Base-by-base conservation (phyloP, 257 asterid genomes). In the Eustoma russellianum region DNA sequence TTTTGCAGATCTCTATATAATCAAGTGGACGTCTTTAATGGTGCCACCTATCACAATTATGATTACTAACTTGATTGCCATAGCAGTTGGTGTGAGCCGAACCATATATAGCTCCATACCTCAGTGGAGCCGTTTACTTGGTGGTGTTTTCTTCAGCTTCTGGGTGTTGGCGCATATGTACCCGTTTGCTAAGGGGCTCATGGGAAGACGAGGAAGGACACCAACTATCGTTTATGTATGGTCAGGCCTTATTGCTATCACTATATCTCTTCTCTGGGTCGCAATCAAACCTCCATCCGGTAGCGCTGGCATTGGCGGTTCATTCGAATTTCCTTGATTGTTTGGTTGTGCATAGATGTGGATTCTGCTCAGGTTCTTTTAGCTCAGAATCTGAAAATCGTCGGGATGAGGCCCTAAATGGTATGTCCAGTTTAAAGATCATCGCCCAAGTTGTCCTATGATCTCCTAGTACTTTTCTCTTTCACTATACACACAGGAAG, bases 141-240 rank as follows among this genome's bases (percentile, higher is more conserved):
- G 94, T 12, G 96, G 96, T 0, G 96, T 84, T 45, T 88, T 88
- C 82, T 88, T 88, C 45, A 83, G 94, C 70, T 87, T 87, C 56
- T 87, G 94, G 96, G 96, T 87, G 8, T 63, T 87, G 70, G 94
- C 89, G 30, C 94, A 88, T 66, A 54, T 87, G 30, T 83, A 81
- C 49, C 96, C 96, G 0, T 87, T 87, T 7, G 94, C 94, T 0
- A 87, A 87, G 50, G 94, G 96, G 11, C 65, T 84, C 2, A 88
- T 88, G 96, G 94, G 96, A 15, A 49, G 94, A 38, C 62, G 90
- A 4, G 96, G 96, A 15, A 74, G 94, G 45, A 83, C 94, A 6
- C 96, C 96, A 0, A 83, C 96, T 1, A 87, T 87, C 9, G 94
- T 87, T 33, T 87, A 63, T 33, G 96, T 81, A 3, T 87, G 94